phyloP scores from a whole-genome alignment of 2,329 filamentous ascomycete species.

The Paecilomyces formosus region DNA sequence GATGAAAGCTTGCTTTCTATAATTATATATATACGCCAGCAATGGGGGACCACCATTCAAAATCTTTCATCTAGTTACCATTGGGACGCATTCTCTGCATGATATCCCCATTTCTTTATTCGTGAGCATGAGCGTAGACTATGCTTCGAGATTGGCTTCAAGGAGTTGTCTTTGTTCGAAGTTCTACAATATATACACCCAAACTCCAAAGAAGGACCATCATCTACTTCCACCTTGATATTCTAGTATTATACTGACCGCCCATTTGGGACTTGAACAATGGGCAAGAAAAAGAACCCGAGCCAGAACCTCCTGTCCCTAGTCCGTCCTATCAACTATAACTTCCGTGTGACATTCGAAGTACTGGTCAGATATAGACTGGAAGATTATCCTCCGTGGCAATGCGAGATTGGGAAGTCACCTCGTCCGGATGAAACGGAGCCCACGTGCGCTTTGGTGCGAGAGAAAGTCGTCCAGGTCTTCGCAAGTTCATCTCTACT shows the following conservation, averaged over 20 bases:
- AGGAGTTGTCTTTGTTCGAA: not conserved
- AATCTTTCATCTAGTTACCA: not conserved
- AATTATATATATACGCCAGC: not conserved
- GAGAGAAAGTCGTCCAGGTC: constrained; percentile 4
- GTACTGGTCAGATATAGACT: constrained; percentile 9
- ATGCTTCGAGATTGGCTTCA: not conserved
- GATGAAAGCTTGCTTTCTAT: not conserved
- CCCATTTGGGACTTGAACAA: not conserved
- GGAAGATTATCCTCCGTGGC: not conserved
- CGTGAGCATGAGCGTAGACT: not conserved
- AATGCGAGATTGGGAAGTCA: not conserved
- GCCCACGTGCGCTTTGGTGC: constrained; percentile 2
- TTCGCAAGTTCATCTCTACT: constrained; percentile 3
- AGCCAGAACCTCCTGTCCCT: not conserved
- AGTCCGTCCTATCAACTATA: constrained; percentile 4
- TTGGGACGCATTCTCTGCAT: not conserved
- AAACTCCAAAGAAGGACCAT: not conserved
- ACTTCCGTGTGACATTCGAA: constrained; percentile 9
- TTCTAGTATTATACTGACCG: not conserved
- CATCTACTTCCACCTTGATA: not conserved
- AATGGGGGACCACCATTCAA: not conserved
- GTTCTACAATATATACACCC: not conserved
- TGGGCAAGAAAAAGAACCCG: not conserved
- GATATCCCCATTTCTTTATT: not conserved
- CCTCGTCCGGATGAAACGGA: not conserved